Evolutionary conservation across 2,329 filamentous ascomycete genomes (phyloP).

Genomic region (Colletotrichum limetticola): DNA sequence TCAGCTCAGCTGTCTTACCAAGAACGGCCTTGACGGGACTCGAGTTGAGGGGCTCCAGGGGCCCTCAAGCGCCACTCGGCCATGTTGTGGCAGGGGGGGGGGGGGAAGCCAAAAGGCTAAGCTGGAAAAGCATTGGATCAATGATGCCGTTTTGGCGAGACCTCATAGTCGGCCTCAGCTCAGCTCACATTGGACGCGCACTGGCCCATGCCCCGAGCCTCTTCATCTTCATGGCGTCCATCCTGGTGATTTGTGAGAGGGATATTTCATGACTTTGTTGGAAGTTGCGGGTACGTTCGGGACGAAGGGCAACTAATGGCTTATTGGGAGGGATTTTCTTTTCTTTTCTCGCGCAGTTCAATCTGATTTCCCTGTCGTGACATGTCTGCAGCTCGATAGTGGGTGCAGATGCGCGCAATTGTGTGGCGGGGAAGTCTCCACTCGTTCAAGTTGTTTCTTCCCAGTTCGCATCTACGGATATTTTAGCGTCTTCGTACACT

Average conservation of each 20-base stretch:
- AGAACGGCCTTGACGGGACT: neutral
- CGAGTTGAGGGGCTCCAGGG: neutral
- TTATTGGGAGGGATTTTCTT: too few species aligned
- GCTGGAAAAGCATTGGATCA: neutral
- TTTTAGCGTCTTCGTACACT: neutral
- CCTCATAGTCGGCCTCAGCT: neutral
- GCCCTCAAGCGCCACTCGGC: neutral
- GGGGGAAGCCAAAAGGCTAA: too few species aligned
- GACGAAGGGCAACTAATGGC: too few species aligned
- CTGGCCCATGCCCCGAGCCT: neutral
- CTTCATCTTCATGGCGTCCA: too few species aligned
- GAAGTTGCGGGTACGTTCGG: too few species aligned
- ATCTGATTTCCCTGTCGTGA: neutral
- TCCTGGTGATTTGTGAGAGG: too few species aligned
- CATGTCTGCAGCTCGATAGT: conserved; percentile 3
- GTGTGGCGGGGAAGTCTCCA: neutral
- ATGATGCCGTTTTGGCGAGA: neutral
- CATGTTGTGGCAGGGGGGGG: neutral
- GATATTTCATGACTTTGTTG: neutral
- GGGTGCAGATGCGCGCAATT: conserved; percentile 3
- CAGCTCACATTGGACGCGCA: neutral
- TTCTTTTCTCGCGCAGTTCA: neutral
- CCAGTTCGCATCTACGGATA: neutral
- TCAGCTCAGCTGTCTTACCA: neutral
- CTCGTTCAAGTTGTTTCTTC: neutral